Conservation (phyloP, 257 asterid genomes). For the Perilla frutescens region DNA sequence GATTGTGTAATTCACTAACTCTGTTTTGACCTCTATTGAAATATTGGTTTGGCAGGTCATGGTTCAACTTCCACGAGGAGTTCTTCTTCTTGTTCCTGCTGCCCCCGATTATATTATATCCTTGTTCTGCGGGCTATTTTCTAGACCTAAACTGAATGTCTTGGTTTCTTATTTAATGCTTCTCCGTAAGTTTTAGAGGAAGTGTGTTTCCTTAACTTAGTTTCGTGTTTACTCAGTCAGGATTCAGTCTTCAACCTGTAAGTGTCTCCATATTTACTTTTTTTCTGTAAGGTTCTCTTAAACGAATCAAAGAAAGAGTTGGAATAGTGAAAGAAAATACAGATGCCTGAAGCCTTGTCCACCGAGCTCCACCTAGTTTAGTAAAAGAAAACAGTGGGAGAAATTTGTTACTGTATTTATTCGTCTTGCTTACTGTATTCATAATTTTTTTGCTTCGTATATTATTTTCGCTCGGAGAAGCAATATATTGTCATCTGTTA, state of each 20-base stretch:
- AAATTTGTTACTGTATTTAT: constrained; percentile 10
- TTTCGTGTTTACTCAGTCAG: constrained; percentile 80
- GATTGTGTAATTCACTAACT: not conserved
- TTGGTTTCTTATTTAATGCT: constrained; percentile 17
- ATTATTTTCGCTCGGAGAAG: not conserved
- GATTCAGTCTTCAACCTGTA: constrained; percentile 96
- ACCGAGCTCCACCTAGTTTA: constrained; percentile 7
- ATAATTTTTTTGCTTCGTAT: constrained; percentile 6
- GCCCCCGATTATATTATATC: constrained; percentile 99
- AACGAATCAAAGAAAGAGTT: constrained; percentile 1
- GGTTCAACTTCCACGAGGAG: constrained; percentile 99
- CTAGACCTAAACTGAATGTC: constrained; percentile 18
- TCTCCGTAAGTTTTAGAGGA: constrained; percentile 33
- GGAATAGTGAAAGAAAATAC: constrained; percentile 24
- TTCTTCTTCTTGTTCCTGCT: constrained; percentile 93
- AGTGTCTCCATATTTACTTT: constrained; percentile 44
- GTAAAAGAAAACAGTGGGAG: constrained; percentile 1
- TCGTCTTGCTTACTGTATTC: constrained; percentile 2
- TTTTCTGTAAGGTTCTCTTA: constrained; percentile 1
- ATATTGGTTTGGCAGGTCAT: constrained; percentile 66
- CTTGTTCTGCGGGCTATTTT: constrained; percentile 40
- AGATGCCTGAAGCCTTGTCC: constrained; percentile 11
- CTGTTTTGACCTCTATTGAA: constrained; percentile 3
- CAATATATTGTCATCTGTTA: constrained; percentile 8
- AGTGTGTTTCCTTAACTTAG: constrained; percentile 60